A percentile compares a stretch with the other conserved stretches of the same genome.
phyloP scores from a whole-genome alignment of 352 stramenopile species.

The Phytophthora crassamura region DNA sequence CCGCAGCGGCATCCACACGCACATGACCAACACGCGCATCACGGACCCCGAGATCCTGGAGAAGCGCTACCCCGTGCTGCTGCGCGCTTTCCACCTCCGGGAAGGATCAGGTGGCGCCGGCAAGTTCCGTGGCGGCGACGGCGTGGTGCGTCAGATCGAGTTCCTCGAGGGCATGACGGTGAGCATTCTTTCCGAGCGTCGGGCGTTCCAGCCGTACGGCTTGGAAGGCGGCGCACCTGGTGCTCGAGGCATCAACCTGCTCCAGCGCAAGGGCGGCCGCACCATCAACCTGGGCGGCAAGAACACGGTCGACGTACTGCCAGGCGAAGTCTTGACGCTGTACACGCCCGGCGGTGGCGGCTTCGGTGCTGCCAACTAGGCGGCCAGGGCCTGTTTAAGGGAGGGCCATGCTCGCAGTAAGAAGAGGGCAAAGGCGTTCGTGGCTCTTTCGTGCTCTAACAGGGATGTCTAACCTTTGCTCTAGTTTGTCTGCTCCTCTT shows the following conservation, averaged over 20 bases:
- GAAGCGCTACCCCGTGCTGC: constrained; percentile 93
- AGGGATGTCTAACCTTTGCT: constrained; percentile 16
- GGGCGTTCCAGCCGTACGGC: constrained; percentile 96
- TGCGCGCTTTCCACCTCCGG: constrained; percentile 88
- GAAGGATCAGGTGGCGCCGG: constrained; percentile 92
- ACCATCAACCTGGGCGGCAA: constrained; percentile 91
- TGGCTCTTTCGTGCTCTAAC: constrained; percentile 19
- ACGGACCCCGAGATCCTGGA: constrained; percentile 99
- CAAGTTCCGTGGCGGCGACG: constrained; percentile 93
- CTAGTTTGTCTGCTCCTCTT: constrained; percentile 23
- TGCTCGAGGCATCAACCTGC: constrained; percentile 93
- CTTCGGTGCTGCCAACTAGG: constrained; percentile 71
- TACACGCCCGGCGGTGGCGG: constrained; percentile 97
- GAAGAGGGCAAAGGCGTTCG: constrained; percentile 21
- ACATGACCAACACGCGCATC: constrained; percentile 99
- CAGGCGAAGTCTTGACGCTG: constrained; percentile 95
- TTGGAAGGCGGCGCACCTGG: constrained; percentile 92
- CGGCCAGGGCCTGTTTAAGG: constrained; percentile 14
- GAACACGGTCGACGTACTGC: constrained; percentile 93
- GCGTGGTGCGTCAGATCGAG: constrained; percentile 96
- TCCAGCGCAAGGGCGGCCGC: constrained; percentile 76
- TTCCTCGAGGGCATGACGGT: constrained; percentile 95
- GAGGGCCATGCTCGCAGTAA: constrained; percentile 7
- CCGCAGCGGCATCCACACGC: constrained; percentile 97
- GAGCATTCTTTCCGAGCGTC: constrained; percentile 97